Conservation (phyloP, 768 basidiomycete species). For the Hysterangium stoloniferum region DNA sequence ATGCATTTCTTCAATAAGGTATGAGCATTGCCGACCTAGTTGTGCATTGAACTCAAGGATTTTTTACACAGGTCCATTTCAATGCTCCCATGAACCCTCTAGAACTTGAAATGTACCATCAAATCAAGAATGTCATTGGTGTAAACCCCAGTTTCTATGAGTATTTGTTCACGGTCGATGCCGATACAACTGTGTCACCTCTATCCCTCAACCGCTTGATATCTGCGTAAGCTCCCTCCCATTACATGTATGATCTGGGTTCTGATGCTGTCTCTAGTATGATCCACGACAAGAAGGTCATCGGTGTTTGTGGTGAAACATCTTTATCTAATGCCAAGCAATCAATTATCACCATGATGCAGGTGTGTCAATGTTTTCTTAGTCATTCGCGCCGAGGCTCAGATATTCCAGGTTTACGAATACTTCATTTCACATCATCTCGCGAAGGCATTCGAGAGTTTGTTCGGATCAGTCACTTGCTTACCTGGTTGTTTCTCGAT, state of each 20-base stretch:
- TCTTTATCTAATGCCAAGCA: constrained; percentile 88
- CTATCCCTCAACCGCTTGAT: constrained; percentile 84
- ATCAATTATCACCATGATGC: constrained; percentile 96
- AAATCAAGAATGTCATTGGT: constrained; percentile 99
- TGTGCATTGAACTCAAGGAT: constrained; percentile 2
- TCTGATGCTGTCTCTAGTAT: constrained; percentile 44
- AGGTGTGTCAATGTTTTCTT: constrained; percentile 37
- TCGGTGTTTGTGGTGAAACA: constrained; percentile 96
- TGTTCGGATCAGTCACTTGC: constrained; percentile 98
- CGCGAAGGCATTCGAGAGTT: constrained; percentile 94
- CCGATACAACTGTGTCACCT: constrained; percentile 90
- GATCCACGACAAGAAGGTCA: constrained; percentile 92
- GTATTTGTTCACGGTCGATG: constrained; percentile 88
- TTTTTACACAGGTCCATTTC: constrained; percentile 73
- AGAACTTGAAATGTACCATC: constrained; percentile 98
- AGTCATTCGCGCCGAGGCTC: background rate
- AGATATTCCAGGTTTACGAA: constrained; percentile 71
- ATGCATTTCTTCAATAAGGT: constrained; percentile 99
- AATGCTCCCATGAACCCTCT: constrained; percentile 93
- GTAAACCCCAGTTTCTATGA: constrained; percentile 99
- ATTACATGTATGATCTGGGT: background rate
- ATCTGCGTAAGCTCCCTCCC: constrained; percentile 60
- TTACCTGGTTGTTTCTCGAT: constrained; percentile 98
- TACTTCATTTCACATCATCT: constrained; percentile 99
- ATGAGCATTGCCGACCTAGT: constrained; percentile 13